Conservation (phyloP, 2,329 filamentous ascomycete genomes). For the Cercospora zeina region DNA sequence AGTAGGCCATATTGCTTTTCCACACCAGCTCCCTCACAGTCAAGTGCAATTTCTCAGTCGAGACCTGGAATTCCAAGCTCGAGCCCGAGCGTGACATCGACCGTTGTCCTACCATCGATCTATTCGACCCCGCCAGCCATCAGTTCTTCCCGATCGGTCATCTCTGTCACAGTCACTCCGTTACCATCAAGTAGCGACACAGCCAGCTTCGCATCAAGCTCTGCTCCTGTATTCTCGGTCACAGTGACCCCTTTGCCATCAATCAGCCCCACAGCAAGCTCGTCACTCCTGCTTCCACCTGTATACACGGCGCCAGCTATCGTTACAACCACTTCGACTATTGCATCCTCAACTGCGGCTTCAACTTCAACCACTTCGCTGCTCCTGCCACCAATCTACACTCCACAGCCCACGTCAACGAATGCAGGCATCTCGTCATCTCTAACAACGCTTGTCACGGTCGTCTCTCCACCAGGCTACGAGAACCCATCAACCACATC, state of each 20-base stretch:
- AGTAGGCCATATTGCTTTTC: slow-evolving; percentile 14
- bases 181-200: neutral
- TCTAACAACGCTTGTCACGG: neutral
- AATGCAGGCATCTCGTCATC: neutral
- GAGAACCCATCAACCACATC: neutral
- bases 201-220: neutral
- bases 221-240: neutral
- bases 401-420: neutral
- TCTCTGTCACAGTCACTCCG: slow-evolving; percentile 13
- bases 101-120: neutral
- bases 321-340: neutral
- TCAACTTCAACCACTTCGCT: neutral
- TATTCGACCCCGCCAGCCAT: neutral
- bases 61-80: neutral
- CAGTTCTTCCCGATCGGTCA: neutral
- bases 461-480: neutral
- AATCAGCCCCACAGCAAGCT: neutral
- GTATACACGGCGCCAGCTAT: neutral
- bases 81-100: neutral
- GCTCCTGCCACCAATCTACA: neutral
- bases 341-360: neutral
- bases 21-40: neutral
- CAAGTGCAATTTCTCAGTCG: neutral
- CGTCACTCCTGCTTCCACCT: neutral
- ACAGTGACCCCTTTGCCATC: slow-evolving; percentile 1